These are phyloP conservation scores for Aphanoascus verrucosus DNA, from an alignment of 2,329 filamentous ascomycete species.

Conservation along the genomic window DNA sequence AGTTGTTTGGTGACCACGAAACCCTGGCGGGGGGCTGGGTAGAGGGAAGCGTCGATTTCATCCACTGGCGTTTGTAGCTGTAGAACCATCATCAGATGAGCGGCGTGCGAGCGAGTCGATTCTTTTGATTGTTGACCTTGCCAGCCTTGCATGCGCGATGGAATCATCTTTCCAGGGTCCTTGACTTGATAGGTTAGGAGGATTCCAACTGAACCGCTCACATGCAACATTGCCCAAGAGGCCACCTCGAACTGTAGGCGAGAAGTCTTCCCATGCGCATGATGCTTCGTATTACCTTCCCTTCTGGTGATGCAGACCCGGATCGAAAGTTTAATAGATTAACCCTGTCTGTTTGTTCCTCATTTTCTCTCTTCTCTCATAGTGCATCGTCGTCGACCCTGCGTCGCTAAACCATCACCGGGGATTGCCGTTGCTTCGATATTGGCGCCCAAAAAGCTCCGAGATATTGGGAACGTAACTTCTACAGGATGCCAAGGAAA, in stretches of 20 bases:
- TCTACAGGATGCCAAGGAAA: background rate
- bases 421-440: too few relatives aligned
- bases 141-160: background rate
- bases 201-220: background rate
- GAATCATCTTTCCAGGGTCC: background rate
- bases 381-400: too few relatives aligned
- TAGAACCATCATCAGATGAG: too few relatives aligned
- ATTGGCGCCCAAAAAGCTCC: too few relatives aligned
- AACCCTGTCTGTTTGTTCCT: background rate
- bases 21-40: background rate
- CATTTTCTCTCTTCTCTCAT: too few relatives aligned
- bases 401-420: too few relatives aligned
- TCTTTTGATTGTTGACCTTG: background rate
- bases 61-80: too few relatives aligned
- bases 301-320: background rate
- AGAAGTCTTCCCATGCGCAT: background rate
- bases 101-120: too few relatives aligned
- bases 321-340: background rate
- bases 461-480: too few relatives aligned
- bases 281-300: constrained; percentile 1
- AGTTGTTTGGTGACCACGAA: background rate
- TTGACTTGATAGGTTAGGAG: background rate
- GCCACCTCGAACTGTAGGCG: background rate
- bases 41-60: background rate
- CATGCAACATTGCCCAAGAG: background rate